Percentiles rank a stretch among this genome's conserved stretches.
Conservation (phyloP, 2,329 filamentous ascomycete genomes). For the Aspergillus sp. region DNA sequence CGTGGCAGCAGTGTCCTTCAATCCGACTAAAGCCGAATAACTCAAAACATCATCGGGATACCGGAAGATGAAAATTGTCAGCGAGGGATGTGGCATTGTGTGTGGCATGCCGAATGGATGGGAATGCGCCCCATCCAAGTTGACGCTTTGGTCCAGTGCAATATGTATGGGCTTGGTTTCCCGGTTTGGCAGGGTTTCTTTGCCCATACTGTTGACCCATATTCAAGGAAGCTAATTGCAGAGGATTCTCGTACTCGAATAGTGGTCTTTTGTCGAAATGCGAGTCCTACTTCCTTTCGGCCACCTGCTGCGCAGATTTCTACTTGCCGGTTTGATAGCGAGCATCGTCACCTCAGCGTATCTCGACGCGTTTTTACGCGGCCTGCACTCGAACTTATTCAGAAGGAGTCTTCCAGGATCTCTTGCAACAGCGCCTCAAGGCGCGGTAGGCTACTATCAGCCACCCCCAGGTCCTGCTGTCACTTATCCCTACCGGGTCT, state of each 20-base stretch:
- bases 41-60: not conserved
- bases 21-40: not conserved
- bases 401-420: constrained; percentile 24
- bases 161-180: not conserved
- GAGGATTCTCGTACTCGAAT: not conserved
- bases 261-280: constrained; percentile 9
- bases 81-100: not conserved
- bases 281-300: constrained; percentile 3
- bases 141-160: not conserved
- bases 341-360: constrained; percentile 16
- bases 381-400: constrained; percentile 6
- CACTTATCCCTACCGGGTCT: constrained; percentile 5
- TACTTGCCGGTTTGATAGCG: constrained; percentile 14
- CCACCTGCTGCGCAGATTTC: constrained; percentile 9
- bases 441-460: constrained; percentile 24
- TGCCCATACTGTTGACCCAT: not conserved
- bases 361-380: constrained; percentile 10
- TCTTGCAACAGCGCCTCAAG: constrained; percentile 21
- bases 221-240: not conserved
- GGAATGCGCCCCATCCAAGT: not conserved
- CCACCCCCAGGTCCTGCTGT: constrained; percentile 20
- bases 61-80: not conserved
- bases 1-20: not conserved
- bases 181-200: not conserved
- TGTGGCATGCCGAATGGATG: not conserved